Evolutionary conservation across 306 rosid species (phyloP).

Genomic region (Prunus kanzakura): DNA sequence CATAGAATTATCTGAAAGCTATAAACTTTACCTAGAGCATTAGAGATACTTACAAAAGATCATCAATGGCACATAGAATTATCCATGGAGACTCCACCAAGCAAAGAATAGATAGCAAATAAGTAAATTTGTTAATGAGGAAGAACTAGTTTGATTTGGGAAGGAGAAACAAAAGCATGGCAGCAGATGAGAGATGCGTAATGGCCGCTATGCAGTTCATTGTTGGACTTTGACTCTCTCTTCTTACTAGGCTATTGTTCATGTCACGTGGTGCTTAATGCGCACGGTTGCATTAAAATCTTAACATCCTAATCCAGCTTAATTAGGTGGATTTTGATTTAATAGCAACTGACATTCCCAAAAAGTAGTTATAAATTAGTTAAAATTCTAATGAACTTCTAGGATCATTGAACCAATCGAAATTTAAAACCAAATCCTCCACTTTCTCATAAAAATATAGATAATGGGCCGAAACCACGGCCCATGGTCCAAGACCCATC

Average conservation of each 20-base stretch:
- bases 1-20: neutral
- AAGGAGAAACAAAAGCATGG: neutral
- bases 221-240: neutral
- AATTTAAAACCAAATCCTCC: too few relatives aligned
- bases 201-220: neutral
- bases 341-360: neutral
- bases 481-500: too few relatives aligned
- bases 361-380: neutral
- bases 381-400: neutral
- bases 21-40: neutral
- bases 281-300: neutral
- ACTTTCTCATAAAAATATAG: too few relatives aligned
- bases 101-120: neutral
- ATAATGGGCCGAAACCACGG: too few relatives aligned
- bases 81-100: neutral
- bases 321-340: neutral
- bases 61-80: neutral
- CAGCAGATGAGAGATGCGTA: slow-evolving; percentile 6
- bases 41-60: neutral
- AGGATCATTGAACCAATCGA: too few relatives aligned
- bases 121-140: neutral
- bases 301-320: neutral
- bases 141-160: neutral
- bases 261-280: neutral
- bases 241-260: neutral